A percentile compares a stretch with the other conserved stretches of the same genome.
Conservation (phyloP, 1,284 basidiomycete species). For the Apiotrichum sp. region DNA sequence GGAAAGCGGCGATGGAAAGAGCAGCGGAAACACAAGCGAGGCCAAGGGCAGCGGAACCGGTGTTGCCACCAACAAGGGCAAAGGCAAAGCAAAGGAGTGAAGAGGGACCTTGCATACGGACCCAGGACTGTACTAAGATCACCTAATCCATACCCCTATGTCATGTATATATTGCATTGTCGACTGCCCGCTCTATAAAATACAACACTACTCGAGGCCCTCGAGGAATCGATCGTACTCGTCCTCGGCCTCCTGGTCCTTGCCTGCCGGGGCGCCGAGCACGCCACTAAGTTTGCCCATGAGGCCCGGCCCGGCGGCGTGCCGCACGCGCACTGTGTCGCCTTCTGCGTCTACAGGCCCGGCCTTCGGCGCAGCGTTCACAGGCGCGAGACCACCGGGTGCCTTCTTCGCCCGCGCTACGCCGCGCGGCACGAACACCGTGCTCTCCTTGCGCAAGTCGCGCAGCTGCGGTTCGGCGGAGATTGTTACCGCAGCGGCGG, state of each 20-base stretch:
- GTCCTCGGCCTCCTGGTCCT: slow-evolving; percentile 45
- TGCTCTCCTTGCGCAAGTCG: slow-evolving; percentile 85
- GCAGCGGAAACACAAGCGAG: no score
- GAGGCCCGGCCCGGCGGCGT: slow-evolving; percentile 22
- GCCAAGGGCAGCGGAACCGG: no score
- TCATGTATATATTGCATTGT: no score
- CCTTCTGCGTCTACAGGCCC: slow-evolving; percentile 35
- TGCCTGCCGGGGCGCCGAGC: slow-evolving; percentile 21
- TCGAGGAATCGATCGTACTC: slow-evolving; percentile 17
- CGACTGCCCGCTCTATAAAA: no score
- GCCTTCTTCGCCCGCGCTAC: slow-evolving; percentile 36
- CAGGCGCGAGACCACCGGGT: slow-evolving; percentile 10
- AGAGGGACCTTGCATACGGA: no score
- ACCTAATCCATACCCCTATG: no score
- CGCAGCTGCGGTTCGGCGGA: slow-evolving; percentile 76
- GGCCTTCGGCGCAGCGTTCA: slow-evolving; percentile 40
- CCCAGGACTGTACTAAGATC: no score
- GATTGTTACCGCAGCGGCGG: slow-evolving; percentile 56
- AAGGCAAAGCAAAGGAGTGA: no score
- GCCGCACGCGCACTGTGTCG: slow-evolving; percentile 22
- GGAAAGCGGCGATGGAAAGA: no score
- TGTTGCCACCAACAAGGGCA: no score
- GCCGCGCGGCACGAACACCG: slow-evolving; percentile 69
- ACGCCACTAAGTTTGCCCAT: slow-evolving; percentile 42
- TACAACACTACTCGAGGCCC: slow-evolving; percentile 6